phyloP scores from a whole-genome alignment of 208 protist species.

The Naegleria gruberi region DNA sequence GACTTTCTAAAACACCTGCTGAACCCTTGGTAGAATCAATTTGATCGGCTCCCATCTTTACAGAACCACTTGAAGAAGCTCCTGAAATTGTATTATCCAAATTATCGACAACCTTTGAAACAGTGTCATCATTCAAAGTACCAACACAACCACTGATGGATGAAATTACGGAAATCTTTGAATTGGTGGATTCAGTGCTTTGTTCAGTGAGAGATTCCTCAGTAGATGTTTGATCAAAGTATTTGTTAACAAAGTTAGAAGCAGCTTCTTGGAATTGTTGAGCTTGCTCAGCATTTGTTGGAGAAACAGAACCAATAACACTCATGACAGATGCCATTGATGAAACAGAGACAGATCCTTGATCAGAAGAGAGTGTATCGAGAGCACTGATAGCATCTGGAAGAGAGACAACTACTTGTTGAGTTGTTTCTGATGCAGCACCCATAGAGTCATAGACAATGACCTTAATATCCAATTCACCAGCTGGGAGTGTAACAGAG shows the following conservation, averaged over 20 bases:
- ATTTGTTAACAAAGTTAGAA: too few relatives aligned
- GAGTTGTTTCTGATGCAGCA: too few relatives aligned
- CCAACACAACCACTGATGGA: background rate
- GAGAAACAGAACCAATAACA: background rate
- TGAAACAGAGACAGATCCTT: background rate
- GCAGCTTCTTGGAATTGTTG: too few relatives aligned
- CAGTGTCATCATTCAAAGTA: background rate
- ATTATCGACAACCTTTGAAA: background rate
- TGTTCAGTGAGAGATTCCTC: too few relatives aligned
- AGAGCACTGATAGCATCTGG: background rate
- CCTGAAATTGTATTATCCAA: background rate
- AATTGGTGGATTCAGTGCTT: too few relatives aligned
- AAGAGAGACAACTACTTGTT: background rate
- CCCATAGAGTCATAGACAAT: background rate
- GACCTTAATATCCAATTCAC: background rate
- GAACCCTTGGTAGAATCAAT: too few relatives aligned
- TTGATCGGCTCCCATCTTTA: too few relatives aligned
- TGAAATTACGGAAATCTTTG: too few relatives aligned
- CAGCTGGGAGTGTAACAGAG: background rate
- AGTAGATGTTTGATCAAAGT: too few relatives aligned
- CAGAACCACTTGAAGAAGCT: too few relatives aligned
- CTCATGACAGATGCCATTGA: background rate
- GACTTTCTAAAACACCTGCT: too few relatives aligned
- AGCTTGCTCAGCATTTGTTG: too few relatives aligned
- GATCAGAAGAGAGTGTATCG: background rate